These are phyloP conservation scores for Emiliania huxleyi DNA, from an alignment of 78 protist species.

Conservation along the genomic window DNA sequence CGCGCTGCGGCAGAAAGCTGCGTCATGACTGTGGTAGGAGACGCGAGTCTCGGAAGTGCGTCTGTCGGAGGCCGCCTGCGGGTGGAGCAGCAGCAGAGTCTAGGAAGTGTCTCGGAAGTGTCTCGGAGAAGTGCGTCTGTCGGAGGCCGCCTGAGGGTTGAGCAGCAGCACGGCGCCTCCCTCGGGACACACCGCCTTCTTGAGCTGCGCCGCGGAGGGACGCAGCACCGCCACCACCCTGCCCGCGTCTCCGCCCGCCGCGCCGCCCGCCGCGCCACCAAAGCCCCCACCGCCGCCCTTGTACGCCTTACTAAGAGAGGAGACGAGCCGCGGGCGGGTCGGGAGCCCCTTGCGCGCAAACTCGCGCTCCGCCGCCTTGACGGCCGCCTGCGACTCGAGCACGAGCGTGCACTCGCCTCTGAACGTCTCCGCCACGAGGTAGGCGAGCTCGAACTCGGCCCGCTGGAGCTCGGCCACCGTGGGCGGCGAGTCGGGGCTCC, in stretches of 20 bases:
- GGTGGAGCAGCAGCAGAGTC: neutral
- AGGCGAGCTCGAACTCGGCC: neutral
- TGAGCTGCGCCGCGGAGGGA: neutral
- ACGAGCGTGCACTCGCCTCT: neutral
- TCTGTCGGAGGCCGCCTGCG: neutral
- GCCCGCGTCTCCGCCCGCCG: too few species aligned
- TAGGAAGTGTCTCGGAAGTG: too few species aligned
- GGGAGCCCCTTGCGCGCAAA: neutral
- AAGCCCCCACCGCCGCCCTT: neutral
- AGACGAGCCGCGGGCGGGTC: neutral
- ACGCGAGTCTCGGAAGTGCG: too few species aligned
- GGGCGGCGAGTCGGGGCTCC: neutral
- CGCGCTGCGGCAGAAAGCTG: too few species aligned
- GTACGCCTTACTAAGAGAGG: neutral
- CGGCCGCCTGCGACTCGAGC: neutral
- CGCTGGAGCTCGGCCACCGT: neutral
- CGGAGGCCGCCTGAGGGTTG: neutral
- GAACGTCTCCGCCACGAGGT: neutral
- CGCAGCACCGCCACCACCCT: neutral
- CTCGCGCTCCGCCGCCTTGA: neutral
- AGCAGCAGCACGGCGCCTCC: neutral
- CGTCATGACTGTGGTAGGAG: neutral
- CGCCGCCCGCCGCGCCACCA: neutral
- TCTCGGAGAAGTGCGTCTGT: too few species aligned
- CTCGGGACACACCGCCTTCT: neutral